Evolutionary conservation across 495 filamentous ascomycete species (phyloP).

Genomic region (Bathelium albidoporum): DNA sequence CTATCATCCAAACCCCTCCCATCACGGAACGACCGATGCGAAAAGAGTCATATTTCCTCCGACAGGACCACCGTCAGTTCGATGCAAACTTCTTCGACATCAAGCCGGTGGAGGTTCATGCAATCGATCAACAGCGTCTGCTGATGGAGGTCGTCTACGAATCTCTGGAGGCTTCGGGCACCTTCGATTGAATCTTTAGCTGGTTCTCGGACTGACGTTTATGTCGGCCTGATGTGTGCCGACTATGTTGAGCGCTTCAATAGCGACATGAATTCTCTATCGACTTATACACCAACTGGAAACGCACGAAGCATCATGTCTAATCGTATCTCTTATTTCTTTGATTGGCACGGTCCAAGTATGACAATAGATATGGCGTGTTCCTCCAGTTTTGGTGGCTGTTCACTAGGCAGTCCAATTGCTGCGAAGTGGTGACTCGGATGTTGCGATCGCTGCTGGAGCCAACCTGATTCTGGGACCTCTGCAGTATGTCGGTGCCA

Average conservation of each 20-base stretch:
- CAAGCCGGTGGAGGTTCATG: background rate
- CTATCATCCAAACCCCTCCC: too few relatives aligned
- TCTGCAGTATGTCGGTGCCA: background rate
- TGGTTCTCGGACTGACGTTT: too few relatives aligned
- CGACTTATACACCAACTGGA: too few relatives aligned
- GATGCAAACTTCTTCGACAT: constrained; percentile 4
- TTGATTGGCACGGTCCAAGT: background rate
- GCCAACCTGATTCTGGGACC: background rate
- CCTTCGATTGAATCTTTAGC: background rate
- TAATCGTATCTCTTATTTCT: background rate
- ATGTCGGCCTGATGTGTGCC: too few relatives aligned
- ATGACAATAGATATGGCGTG: background rate
- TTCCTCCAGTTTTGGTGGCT: background rate
- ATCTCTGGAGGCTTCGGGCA: background rate
- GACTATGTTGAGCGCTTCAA: too few relatives aligned
- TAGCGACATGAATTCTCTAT: too few relatives aligned
- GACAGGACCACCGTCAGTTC: too few relatives aligned
- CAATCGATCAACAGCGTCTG: background rate
- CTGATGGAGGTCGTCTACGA: background rate
- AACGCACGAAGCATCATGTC: background rate
- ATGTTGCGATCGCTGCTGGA: background rate
- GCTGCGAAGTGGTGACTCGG: background rate
- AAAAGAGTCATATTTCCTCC: too few relatives aligned
- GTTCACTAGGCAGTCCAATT: background rate
- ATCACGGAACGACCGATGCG: too few relatives aligned